Evolutionary conservation across 2,329 filamentous ascomycete genomes (phyloP).

Genomic region (Pyrenophora teres): DNA sequence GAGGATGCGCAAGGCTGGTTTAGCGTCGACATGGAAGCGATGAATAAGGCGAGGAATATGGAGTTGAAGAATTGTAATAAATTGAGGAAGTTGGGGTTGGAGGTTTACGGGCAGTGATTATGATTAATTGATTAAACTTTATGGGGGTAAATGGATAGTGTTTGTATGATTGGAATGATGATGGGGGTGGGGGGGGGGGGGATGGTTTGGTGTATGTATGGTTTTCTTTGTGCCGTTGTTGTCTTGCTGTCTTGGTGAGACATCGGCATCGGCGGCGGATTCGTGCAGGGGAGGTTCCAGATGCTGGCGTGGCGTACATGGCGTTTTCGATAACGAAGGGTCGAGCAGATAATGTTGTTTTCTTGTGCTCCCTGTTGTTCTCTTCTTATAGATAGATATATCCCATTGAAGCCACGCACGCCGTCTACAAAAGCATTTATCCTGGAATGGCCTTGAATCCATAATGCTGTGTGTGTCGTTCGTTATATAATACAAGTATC

Average conservation of each 20-base stretch:
- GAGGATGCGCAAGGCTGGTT: conserved; percentile 89
- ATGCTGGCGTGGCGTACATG: conserved; percentile 12
- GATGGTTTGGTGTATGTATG: no score
- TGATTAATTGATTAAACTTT: background rate
- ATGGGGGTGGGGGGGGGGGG: no score
- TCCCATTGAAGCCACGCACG: no score
- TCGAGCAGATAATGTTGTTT: no score
- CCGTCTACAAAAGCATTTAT: no score
- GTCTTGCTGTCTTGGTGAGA: background rate
- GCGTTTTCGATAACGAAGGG: no score
- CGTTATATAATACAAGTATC: no score
- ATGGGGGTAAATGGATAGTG: background rate
- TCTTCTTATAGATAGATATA: background rate
- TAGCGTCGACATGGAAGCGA: conserved; percentile 76
- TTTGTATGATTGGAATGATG: background rate
- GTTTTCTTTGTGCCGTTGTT: background rate
- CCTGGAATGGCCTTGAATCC: no score
- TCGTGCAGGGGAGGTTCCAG: background rate
- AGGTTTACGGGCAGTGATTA: conserved; percentile 5
- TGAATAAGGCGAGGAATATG: conserved; percentile 70
- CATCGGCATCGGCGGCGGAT: no score
- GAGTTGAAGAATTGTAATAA: conserved; percentile 64
- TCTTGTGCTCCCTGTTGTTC: background rate
- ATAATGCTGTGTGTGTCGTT: no score
- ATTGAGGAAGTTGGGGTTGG: conserved; percentile 54